Evolutionary conservation across 140 eudicot genomes (phyloP).

Genomic region (Anethum foeniculum): DNA sequence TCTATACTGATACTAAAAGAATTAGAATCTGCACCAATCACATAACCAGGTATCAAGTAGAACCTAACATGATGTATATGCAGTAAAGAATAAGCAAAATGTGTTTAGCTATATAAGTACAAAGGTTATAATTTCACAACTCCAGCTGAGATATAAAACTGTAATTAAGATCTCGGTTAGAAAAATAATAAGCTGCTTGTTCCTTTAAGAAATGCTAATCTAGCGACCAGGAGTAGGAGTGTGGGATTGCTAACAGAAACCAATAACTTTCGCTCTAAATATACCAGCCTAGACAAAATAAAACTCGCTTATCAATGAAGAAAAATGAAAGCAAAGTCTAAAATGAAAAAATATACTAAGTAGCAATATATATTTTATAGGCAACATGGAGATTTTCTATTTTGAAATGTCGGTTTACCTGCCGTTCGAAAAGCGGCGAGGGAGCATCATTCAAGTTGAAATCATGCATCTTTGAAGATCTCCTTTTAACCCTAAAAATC

Average conservation of each 20-base stretch:
- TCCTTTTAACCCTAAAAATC: conserved; percentile 75
- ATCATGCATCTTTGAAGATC: conserved; percentile 45
- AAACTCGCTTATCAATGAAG: background rate
- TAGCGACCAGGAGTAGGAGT: background rate
- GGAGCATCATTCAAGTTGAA: conserved; percentile 25
- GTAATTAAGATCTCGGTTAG: background rate
- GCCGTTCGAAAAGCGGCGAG: conserved; percentile 32
- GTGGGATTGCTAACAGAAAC: background rate
- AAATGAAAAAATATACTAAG: background rate
- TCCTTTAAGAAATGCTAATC: background rate
- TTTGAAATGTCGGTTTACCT: conserved; percentile 34
- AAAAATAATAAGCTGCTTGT: background rate
- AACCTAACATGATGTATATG: background rate
- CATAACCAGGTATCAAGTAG: background rate
- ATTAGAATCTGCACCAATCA: background rate
- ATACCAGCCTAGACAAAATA: background rate
- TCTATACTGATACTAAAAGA: background rate
- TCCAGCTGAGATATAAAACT: background rate
- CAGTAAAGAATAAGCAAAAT: background rate
- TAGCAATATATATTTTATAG: background rate
- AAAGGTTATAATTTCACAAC: background rate
- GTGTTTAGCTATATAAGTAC: background rate
- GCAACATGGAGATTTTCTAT: background rate
- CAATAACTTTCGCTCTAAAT: background rate
- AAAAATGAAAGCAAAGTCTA: background rate